Evolutionary conservation across 2,329 filamentous ascomycete species (phyloP).

Genomic region (Pseudogymnoascus sp.): DNA sequence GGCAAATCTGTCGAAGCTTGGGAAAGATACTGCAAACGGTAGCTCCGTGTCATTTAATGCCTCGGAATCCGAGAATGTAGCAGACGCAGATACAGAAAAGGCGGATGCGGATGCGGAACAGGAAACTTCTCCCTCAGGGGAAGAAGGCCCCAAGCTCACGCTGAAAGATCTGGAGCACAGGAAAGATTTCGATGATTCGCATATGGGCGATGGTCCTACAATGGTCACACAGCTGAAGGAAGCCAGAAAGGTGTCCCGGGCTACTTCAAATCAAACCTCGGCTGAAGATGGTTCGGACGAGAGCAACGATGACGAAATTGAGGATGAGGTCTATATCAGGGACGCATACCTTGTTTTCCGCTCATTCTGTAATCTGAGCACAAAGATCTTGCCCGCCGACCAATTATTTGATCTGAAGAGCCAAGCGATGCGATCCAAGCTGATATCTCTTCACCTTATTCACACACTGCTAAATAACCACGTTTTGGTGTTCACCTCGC

Average conservation of each 20-base stretch:
- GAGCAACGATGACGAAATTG: conserved; percentile 54
- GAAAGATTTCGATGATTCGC: conserved; percentile 59
- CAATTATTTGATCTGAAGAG: conserved; percentile 88
- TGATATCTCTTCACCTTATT: conserved; percentile 90
- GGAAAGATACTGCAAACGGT: conserved; percentile 22
- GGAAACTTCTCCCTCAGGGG: conserved; percentile 23
- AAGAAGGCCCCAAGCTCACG: conserved; percentile 48
- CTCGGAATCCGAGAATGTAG: conserved; percentile 21
- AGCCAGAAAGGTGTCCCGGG: conserved; percentile 33
- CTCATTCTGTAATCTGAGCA: conserved; percentile 95
- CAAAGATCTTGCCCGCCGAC: conserved; percentile 80
- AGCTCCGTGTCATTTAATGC: conserved; percentile 28
- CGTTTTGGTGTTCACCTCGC: conserved; percentile 81
- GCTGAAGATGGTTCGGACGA: conserved; percentile 49
- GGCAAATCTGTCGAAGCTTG: conserved; percentile 37
- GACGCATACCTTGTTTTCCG: conserved; percentile 96
- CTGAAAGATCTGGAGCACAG: conserved; percentile 59
- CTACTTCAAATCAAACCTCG: conserved; percentile 46
- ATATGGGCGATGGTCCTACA: conserved; percentile 57
- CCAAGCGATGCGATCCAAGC: conserved; percentile 94
- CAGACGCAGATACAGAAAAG: conserved; percentile 17
- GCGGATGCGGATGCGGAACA: conserved; percentile 16
- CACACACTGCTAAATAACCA: conserved; percentile 95
- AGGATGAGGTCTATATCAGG: conserved; percentile 94
- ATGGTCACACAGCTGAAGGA: conserved; percentile 57